A percentile compares a stretch with the other conserved stretches of the same genome.
These are phyloP conservation scores for Orbilia blumenaviensis DNA, from an alignment of 2,329 filamentous ascomycete species.

Conservation along the genomic window DNA sequence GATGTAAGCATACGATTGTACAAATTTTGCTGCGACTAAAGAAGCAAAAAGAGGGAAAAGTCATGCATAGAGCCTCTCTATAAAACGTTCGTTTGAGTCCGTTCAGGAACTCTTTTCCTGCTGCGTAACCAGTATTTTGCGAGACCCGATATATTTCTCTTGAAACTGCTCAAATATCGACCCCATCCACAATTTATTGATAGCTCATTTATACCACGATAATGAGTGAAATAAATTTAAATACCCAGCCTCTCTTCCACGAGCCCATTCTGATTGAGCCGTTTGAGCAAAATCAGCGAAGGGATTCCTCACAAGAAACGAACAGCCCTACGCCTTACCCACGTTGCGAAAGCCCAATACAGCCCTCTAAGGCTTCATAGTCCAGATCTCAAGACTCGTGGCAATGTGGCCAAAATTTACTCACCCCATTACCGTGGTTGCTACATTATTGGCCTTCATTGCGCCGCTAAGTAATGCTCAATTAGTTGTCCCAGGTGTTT, in stretches of 20 bases:
- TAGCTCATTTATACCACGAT: background rate
- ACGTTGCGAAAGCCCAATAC: background rate
- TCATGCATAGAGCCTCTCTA: too few species aligned
- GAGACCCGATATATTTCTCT: background rate
- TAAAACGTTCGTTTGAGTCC: constrained; percentile 13
- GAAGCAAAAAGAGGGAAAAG: too few species aligned
- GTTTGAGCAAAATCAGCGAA: constrained; percentile 50
- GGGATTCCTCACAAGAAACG: constrained; percentile 17
- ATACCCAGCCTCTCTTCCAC: constrained; percentile 9
- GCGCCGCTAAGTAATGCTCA: constrained; percentile 1
- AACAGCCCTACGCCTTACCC: background rate
- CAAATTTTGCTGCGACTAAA: too few species aligned
- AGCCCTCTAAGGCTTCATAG: background rate
- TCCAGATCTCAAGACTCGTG: background rate
- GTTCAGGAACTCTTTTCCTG: background rate
- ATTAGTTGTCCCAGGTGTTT: constrained; percentile 18
- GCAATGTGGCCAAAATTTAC: constrained; percentile 23
- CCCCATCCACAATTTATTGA: background rate
- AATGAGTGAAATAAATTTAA: constrained; percentile 39
- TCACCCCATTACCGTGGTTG: background rate
- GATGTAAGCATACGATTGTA: too few species aligned
- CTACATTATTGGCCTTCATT: constrained; percentile 1
- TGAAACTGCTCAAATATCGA: constrained; percentile 21
- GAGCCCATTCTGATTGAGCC: constrained; percentile 3
- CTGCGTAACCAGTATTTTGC: background rate